phyloP scores from a whole-genome alignment of 176 grass and related monocot species.

The Guadua angustifolia region DNA sequence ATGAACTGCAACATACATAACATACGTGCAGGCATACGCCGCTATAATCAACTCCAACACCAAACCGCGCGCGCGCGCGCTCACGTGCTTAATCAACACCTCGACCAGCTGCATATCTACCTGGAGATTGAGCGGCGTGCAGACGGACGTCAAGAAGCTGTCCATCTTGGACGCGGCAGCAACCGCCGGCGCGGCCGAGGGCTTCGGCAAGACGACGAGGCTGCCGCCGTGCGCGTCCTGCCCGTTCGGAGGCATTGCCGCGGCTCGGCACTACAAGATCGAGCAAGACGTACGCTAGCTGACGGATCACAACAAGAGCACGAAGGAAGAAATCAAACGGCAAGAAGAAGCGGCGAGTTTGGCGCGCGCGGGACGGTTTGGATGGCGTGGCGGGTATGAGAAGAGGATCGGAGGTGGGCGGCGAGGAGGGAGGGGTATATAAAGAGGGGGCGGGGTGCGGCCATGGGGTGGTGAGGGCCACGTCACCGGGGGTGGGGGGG shows the following conservation, averaged over 20 bases:
- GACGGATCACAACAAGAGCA: neutral
- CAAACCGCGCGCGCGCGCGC: neutral
- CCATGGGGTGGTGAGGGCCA: conserved; percentile 49
- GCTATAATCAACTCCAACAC: neutral
- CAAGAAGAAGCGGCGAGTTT: neutral
- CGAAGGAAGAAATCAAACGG: neutral
- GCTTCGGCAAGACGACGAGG: neutral
- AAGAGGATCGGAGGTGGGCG: conserved; percentile 11
- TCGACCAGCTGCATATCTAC: conserved; percentile 20
- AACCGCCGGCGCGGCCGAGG: neutral
- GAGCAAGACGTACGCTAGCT: neutral
- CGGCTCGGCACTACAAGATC: neutral
- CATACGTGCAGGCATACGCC: neutral
- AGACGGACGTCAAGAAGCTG: conserved; percentile 68
- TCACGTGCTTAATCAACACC: neutral
- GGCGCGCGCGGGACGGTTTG: no score
- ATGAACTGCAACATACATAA: conserved; percentile 63
- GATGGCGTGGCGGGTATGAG: neutral
- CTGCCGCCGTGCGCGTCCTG: conserved; percentile 17
- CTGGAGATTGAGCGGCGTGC: conserved; percentile 77
- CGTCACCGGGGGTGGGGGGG: conserved; percentile 52
- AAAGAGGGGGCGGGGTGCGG: neutral
- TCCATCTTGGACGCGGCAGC: conserved; percentile 59
- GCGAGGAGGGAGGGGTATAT: conserved; percentile 41
- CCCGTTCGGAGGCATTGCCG: conserved; percentile 75